Conservation (phyloP, 495 filamentous ascomycete species). For the Darksidea phi region DNA sequence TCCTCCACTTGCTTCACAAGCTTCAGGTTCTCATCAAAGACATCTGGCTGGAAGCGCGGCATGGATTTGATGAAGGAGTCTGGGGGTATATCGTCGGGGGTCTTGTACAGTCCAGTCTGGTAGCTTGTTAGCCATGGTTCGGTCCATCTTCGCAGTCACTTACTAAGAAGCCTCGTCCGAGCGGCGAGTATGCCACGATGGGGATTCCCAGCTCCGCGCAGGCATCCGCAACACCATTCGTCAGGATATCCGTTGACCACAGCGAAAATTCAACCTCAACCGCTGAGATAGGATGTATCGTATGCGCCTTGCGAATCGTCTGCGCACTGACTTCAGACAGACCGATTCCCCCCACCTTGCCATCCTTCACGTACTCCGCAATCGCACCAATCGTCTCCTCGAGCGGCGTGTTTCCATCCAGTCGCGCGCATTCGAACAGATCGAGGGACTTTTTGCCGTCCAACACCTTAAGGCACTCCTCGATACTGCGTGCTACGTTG, state of each 20-base stretch:
- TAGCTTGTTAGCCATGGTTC: slow-evolving; percentile 15
- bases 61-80: slow-evolving; percentile 54
- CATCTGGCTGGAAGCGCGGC: slow-evolving; percentile 67
- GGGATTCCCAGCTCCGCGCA: slow-evolving; percentile 73
- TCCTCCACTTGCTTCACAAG: slow-evolving; percentile 65
- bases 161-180: slow-evolving; percentile 49
- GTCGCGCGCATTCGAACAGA: slow-evolving; percentile 74
- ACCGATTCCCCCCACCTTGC: slow-evolving; percentile 76
- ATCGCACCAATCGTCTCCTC: slow-evolving; percentile 57
- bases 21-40: slow-evolving; percentile 70
- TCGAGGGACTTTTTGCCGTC: slow-evolving; percentile 78
- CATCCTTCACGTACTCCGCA: slow-evolving; percentile 64
- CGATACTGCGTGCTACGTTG: slow-evolving; percentile 63
- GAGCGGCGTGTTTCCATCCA: slow-evolving; percentile 63
- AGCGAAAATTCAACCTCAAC: slow-evolving; percentile 82
- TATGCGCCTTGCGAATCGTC: slow-evolving; percentile 71
- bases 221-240: slow-evolving; percentile 69
- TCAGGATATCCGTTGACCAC: slow-evolving; percentile 63
- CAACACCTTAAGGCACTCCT: slow-evolving; percentile 61
- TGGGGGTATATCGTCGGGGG: slow-evolving; percentile 59
- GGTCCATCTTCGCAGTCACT: not conserved
- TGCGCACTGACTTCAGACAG: slow-evolving; percentile 70
- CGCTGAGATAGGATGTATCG: slow-evolving; percentile 65
- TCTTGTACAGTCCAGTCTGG: slow-evolving; percentile 62
- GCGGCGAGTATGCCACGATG: slow-evolving; percentile 65